phyloP scores from a whole-genome alignment of 2,329 filamentous ascomycete genomes.

The Xylaria sp. region DNA sequence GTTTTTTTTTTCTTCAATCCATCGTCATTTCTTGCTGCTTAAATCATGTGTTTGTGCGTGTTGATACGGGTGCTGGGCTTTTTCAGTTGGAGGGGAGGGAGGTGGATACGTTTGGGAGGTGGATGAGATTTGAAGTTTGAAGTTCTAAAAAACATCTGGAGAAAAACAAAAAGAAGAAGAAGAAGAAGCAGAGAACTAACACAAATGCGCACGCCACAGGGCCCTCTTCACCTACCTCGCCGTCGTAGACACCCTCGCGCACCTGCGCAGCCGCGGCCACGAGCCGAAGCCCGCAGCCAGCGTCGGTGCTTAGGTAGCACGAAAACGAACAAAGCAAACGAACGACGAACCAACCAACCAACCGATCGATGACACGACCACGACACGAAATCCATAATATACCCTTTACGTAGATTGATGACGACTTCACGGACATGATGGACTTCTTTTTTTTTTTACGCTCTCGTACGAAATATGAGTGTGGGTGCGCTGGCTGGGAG shows the following conservation, averaged over 20 bases:
- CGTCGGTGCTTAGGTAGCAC: constrained; percentile 34
- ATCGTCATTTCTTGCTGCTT: background rate
- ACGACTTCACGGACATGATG: background rate
- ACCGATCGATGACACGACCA: background rate
- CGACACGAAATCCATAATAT: background rate
- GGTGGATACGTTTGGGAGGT: too few relatives aligned
- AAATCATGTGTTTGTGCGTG: too few relatives aligned
- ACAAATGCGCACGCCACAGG: constrained; percentile 36
- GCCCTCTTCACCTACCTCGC: constrained; percentile 52
- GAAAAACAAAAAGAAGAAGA: background rate
- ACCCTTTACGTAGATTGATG: background rate
- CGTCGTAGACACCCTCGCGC: constrained; percentile 50
- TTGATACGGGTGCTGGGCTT: too few relatives aligned
- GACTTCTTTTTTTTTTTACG: too few relatives aligned
- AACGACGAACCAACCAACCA: background rate
- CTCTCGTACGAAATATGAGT: background rate
- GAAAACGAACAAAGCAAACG: too few relatives aligned
- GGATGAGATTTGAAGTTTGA: too few relatives aligned
- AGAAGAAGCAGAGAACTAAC: too few relatives aligned
- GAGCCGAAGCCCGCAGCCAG: constrained; percentile 31
- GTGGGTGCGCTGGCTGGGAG: too few relatives aligned
- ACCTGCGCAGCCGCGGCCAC: constrained; percentile 46
- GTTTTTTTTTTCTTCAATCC: constrained; percentile 11
- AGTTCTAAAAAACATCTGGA: too few relatives aligned
- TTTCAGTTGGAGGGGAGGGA: too few relatives aligned